Conservation (phyloP, 1,284 basidiomycete species). For the Ustilago lituana region DNA sequence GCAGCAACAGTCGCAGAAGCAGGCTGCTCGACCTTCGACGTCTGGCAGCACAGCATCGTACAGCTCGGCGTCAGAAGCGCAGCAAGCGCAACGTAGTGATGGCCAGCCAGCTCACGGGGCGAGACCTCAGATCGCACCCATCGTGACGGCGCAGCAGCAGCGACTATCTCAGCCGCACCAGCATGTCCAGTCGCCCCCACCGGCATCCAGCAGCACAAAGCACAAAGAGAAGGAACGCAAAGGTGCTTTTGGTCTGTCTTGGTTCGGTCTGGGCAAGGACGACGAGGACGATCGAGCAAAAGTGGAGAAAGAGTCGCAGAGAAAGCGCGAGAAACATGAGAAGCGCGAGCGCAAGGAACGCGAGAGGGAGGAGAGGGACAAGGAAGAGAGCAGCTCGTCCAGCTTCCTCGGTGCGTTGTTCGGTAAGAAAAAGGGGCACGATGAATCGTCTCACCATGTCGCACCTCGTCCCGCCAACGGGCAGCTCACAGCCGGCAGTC, state of each 20-base stretch:
- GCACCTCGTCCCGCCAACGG: constrained; percentile 26
- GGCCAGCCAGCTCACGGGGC: not conserved
- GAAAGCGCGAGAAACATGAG: constrained; percentile 51
- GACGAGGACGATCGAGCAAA: constrained; percentile 57
- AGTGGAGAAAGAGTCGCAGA: constrained; percentile 40
- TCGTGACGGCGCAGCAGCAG: constrained; percentile 20
- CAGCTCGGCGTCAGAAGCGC: not conserved
- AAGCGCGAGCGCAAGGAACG: constrained; percentile 53
- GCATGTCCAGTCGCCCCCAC: constrained; percentile 4
- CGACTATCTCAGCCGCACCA: not conserved
- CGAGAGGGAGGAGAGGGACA: constrained; percentile 50
- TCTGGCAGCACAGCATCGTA: constrained; percentile 12
- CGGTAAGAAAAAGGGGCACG: constrained; percentile 59
- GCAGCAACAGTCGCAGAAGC: constrained; percentile 14
- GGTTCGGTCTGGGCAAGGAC: constrained; percentile 64
- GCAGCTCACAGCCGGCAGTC: constrained; percentile 57
- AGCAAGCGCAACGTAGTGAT: constrained; percentile 14
- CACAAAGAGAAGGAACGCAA: constrained; percentile 60
- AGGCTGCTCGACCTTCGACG: constrained; percentile 16
- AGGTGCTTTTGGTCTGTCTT: constrained; percentile 58
- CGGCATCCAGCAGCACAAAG: constrained; percentile 18
- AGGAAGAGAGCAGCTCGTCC: constrained; percentile 49
- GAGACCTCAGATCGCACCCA: constrained; percentile 21
- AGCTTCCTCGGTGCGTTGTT: constrained; percentile 62
- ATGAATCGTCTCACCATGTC: constrained; percentile 18